phyloP scores from a whole-genome alignment of 2,329 filamentous ascomycete species.

The Arachnomyces sp. region DNA sequence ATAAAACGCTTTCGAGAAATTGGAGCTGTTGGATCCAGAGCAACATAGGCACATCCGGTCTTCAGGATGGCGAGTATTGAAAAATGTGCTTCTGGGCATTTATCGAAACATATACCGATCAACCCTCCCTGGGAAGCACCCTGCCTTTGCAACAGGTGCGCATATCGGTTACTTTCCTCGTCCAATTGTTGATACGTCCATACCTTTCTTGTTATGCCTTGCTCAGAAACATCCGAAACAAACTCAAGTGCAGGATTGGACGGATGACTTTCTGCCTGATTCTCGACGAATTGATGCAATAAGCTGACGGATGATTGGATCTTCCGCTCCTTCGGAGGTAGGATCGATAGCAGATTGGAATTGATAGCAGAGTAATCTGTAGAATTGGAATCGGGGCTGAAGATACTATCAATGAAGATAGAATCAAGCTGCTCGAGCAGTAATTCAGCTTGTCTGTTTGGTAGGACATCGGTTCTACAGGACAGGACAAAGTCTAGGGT shows the following conservation, averaged over 20 bases:
- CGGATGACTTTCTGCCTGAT: slow-evolving; percentile 48
- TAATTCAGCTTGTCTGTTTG: slow-evolving; percentile 56
- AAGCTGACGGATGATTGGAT: slow-evolving; percentile 53
- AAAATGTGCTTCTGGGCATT: slow-evolving; percentile 76
- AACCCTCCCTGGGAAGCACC: slow-evolving; percentile 51
- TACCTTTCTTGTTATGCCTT: slow-evolving; percentile 37
- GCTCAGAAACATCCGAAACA: slow-evolving; percentile 47
- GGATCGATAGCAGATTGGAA: slow-evolving; percentile 48
- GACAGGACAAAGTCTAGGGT: slow-evolving; percentile 57
- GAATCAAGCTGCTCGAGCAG: slow-evolving; percentile 65
- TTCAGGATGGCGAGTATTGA: slow-evolving; percentile 75
- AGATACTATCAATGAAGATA: slow-evolving; percentile 52
- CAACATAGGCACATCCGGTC: slow-evolving; percentile 70
- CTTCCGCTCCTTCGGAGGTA: slow-evolving; percentile 49
- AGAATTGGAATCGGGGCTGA: slow-evolving; percentile 35
- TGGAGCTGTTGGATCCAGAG: slow-evolving; percentile 68
- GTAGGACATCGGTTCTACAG: slow-evolving; percentile 56
- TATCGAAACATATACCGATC: slow-evolving; percentile 72
- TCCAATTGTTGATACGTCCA: slow-evolving; percentile 76
- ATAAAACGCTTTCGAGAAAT: slow-evolving; percentile 69
- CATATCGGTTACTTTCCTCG: slow-evolving; percentile 61
- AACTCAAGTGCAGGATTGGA: slow-evolving; percentile 66
- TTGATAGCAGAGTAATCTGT: slow-evolving; percentile 29
- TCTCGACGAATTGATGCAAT: slow-evolving; percentile 72
- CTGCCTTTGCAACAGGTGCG: slow-evolving; percentile 50